Conservation (phyloP, 306 rosid species). For the Arachis hypogaea region DNA sequence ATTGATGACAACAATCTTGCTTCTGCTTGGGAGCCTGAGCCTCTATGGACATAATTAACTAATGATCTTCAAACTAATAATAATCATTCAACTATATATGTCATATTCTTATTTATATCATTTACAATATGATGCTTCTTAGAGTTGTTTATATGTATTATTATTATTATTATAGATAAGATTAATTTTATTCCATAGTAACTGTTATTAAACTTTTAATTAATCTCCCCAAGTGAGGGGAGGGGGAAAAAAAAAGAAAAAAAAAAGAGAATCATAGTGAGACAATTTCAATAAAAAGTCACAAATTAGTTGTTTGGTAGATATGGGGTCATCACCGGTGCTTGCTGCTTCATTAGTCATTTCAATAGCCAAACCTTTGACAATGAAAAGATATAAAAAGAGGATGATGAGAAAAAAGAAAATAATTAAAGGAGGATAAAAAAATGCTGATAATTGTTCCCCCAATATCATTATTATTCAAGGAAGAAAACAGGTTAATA, state of each 20-base stretch:
- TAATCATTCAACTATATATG: neutral
- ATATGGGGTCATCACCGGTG: conserved; percentile 45
- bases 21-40: conserved; percentile 61
- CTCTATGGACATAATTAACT: conserved; percentile 65
- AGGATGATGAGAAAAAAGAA: neutral
- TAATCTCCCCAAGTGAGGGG: conserved; percentile 32
- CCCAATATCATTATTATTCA: conserved; percentile 36
- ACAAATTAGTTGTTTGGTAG: conserved; percentile 43
- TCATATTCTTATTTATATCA: neutral
- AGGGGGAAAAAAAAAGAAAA: conserved; percentile 25
- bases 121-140: neutral
- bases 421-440: neutral
- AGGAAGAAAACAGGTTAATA: conserved; percentile 32
- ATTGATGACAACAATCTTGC: conserved; percentile 58
- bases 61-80: neutral
- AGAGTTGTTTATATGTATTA: neutral
- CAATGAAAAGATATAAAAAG: conserved; percentile 24
- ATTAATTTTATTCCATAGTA: conserved; percentile 41
- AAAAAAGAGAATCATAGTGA: conserved; percentile 27
- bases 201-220: conserved; percentile 28
- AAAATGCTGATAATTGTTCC: conserved; percentile 33
- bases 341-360: conserved; percentile 43
- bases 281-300: conserved; percentile 54
- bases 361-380: conserved; percentile 48
- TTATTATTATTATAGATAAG: neutral